Conservation (phyloP, 352 stramenopile genomes). For the Phytophthora idaei region DNA sequence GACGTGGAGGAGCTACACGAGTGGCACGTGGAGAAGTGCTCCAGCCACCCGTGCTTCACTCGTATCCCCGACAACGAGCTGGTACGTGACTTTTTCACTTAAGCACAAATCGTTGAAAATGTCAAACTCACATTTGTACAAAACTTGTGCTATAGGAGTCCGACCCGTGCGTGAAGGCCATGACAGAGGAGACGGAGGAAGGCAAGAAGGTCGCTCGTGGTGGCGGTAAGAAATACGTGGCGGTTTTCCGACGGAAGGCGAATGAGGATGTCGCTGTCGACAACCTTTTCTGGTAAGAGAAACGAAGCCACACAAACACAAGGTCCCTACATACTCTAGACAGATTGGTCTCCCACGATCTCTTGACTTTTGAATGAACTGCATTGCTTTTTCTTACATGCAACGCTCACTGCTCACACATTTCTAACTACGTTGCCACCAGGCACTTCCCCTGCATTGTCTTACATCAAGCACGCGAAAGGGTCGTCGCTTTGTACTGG, state of each 20-base stretch:
- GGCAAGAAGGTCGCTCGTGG: conserved; percentile 97
- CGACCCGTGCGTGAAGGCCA: conserved; percentile 95
- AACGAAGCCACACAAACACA: not conserved
- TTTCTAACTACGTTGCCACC: conserved; percentile 27
- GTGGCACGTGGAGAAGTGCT: conserved; percentile 97
- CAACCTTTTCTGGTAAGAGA: conserved; percentile 71
- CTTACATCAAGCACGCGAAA: conserved; percentile 67
- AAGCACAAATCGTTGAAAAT: not conserved
- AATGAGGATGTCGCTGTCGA: conserved; percentile 66
- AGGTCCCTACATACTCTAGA: conserved; percentile 8
- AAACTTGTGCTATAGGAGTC: conserved; percentile 37
- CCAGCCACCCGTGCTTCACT: conserved; percentile 93
- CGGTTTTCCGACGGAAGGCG: conserved; percentile 75
- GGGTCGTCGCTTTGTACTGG: conserved; percentile 61
- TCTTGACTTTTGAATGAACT: conserved; percentile 33
- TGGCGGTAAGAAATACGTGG: conserved; percentile 89
- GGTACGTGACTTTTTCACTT: conserved; percentile 36
- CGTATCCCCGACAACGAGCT: conserved; percentile 88
- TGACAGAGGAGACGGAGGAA: conserved; percentile 98
- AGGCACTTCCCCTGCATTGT: conserved; percentile 4
- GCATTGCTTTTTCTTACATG: conserved; percentile 33
- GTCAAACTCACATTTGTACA: not conserved
- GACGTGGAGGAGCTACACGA: conserved; percentile 98
- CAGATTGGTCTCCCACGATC: not conserved
- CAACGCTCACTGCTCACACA: conserved; percentile 13